phyloP scores from a whole-genome alignment of 192 early-diverging fungal species.

The Anaeromyces robustus region DNA sequence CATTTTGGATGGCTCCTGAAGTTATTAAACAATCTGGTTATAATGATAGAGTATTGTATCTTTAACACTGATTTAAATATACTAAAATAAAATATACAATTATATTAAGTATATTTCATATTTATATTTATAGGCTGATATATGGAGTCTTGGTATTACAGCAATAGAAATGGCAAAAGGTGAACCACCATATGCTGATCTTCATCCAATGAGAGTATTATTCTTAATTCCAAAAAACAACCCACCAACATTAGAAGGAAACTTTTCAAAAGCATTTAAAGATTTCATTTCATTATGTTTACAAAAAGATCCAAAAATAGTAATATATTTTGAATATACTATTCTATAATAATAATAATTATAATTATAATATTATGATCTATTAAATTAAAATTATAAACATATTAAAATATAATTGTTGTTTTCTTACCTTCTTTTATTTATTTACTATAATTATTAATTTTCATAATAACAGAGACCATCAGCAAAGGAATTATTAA shows the following conservation, averaged over 20 bases:
- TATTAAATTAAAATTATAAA: too few species aligned
- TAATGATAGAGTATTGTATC: slow-evolving; percentile 61
- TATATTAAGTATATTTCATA: too few species aligned
- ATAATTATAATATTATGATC: too few species aligned
- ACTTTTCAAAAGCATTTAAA: slow-evolving; percentile 65
- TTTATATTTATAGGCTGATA: slow-evolving; percentile 60
- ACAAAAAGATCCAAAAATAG: slow-evolving; percentile 55
- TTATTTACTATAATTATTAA: too few species aligned
- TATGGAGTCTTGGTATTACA: slow-evolving; percentile 95
- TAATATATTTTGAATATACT: slow-evolving; percentile 18
- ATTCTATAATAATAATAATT: too few species aligned
- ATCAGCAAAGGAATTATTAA: slow-evolving; percentile 70
- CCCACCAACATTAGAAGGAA: slow-evolving; percentile 62
- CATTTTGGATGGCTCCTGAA: slow-evolving; percentile 91
- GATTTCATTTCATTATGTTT: slow-evolving; percentile 80
- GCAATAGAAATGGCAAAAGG: slow-evolving; percentile 92
- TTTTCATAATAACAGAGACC: slow-evolving; percentile 37
- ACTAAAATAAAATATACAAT: too few species aligned
- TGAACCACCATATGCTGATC: slow-evolving; percentile 78
- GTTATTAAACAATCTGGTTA: slow-evolving; percentile 90
- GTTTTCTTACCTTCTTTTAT: background rate
- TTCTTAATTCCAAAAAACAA: slow-evolving; percentile 85
- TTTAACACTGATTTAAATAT: too few species aligned
- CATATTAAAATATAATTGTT: too few species aligned
- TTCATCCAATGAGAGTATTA: slow-evolving; percentile 89